Base-by-base conservation (phyloP, 225 moss, liverwort and hornwort genomes). In the Pseudisothecium myosuroides region DNA sequence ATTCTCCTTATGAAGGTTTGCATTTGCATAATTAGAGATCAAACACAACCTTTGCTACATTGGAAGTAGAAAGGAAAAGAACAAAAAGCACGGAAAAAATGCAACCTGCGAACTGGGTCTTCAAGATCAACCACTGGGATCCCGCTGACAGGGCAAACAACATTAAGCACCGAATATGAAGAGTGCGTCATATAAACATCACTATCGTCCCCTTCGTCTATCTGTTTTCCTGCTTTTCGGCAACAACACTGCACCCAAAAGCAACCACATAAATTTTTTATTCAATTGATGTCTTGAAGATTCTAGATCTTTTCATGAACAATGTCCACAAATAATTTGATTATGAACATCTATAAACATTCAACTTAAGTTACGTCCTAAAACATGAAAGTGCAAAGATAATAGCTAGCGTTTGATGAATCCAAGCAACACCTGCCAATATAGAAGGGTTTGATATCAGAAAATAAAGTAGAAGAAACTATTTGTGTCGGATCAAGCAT, bases 81-180 rank as follows among this genome's bases (percentile, higher is more conserved):
- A 64, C 18, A 24, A 78, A 59, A 50, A 19, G 6, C 7, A 37
- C 1, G 2, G 9, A 7, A 39, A 67, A 43, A 32, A 24, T 9
- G 47, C 24, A 73, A 93, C 94, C 94, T 94, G n/a, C 93, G 89
- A 76, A 89, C 85, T 88, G 92, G 94, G 43, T 94, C 62, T 5
- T 92, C 87, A 36, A 93, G 93, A n/a, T 93, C 92, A 69, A 91
- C 89, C 24, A 93, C 89, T 41, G 89, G 90, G 26, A 93, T 90
- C 12, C 92, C 85, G 3, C 93, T 94, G 2, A 93, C 2, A 66
- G 94, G 94, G 28, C 94, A 94, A 75, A 93, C 89, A 41, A 94
- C 77, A 75, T 94, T 93, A 32, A 93, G 61, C 49, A 89, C 29
- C 0, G 89, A 93, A 61, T 93, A 93, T 22, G 89, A 89, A 37